Base-by-base conservation (phyloP, 768 basidiomycete species). In the Saitozyma podzolica region DNA sequence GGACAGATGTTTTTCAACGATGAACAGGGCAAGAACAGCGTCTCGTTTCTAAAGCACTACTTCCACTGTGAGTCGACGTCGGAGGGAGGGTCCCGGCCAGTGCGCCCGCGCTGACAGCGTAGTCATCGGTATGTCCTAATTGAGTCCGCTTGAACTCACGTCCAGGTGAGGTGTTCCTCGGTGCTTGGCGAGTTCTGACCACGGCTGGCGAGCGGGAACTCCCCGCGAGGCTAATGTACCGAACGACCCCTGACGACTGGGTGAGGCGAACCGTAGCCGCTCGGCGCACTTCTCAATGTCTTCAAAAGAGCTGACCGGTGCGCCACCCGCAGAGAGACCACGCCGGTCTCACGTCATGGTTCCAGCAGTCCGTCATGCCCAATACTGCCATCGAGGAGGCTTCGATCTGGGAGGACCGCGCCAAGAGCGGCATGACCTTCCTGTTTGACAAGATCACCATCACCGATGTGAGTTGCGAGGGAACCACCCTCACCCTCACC, bases 1-100 rank as follows among this genome's bases (percentile, higher is more conserved):
- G 29, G 29, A 10, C 50, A 61, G 72, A 65, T 73, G 63, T 73
- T 69, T 57, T 73, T 70, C 62, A 73, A 73, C 40, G 72, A 73
- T 54, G 58, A 62, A 47, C 57, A 62, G 45, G 65, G 62, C 9
- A 43, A 52, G 54, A 67, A 29, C 29, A 29, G 29, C 29, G 29
- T 29, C 62, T 61, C 62, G n/a, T 70, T 74, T 55, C 50, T 74
- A 37, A 62, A 64, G 14, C 72, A 70, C 48, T 74, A 74, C 47
- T 74, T 66, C 61, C 72, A 74, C 58, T 74, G 72, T 74, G 57
- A 62, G 69, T 29, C 29, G 29, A 29, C 29, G 29, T 29, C 2
- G 29, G 29, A 29, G 29, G 29, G 29, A 29, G 29, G 5, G 29
- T 2, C 29, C 29, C 29, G 29, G 29, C 29, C 29, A 2, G 29